Conservation (phyloP, 768 basidiomycete species). For the Rhodotorula sphaerocarpa region DNA sequence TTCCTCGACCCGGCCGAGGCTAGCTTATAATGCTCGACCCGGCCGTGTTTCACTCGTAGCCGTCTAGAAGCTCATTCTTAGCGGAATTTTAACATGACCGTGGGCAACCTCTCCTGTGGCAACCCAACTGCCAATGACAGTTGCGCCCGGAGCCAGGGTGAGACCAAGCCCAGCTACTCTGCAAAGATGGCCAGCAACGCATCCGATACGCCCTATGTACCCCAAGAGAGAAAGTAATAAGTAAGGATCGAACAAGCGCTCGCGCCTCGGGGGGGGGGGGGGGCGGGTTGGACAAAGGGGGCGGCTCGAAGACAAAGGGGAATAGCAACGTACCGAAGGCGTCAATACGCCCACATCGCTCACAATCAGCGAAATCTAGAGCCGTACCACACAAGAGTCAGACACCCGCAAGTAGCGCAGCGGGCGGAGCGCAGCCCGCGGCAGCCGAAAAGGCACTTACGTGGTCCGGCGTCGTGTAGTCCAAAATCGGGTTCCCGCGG, state of each 20-base stretch:
- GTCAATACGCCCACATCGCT: conserved; percentile 89
- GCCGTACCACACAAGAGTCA: not conserved
- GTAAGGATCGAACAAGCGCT: conserved; percentile 56
- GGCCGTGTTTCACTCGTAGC: too few relatives aligned
- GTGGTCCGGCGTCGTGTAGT: conserved; percentile 89
- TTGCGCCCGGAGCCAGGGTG: too few relatives aligned
- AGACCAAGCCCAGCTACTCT: too few relatives aligned
- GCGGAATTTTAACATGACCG: too few relatives aligned
- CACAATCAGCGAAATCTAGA: conserved; percentile 64
- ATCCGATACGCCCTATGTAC: conserved; percentile 40
- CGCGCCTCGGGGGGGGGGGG: not conserved
- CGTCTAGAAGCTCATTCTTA: not conserved
- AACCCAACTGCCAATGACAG: too few relatives aligned
- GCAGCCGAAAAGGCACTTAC: conserved; percentile 47
- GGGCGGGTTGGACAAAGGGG: not conserved
- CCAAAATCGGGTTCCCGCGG: conserved; percentile 74
- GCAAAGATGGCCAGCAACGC: conserved; percentile 14
- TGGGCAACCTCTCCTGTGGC: too few relatives aligned
- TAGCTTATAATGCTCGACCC: too few relatives aligned
- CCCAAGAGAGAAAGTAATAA: conserved; percentile 67
- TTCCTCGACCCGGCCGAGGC: too few relatives aligned
- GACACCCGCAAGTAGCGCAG: not conserved
- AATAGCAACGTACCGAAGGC: conserved; percentile 41
- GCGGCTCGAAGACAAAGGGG: not conserved
- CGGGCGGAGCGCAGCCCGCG: not conserved